A percentile compares a stretch with the other conserved stretches of the same genome.
Conservation (phyloP, 805 yeast genomes). For the Ogataea neopini region DNA sequence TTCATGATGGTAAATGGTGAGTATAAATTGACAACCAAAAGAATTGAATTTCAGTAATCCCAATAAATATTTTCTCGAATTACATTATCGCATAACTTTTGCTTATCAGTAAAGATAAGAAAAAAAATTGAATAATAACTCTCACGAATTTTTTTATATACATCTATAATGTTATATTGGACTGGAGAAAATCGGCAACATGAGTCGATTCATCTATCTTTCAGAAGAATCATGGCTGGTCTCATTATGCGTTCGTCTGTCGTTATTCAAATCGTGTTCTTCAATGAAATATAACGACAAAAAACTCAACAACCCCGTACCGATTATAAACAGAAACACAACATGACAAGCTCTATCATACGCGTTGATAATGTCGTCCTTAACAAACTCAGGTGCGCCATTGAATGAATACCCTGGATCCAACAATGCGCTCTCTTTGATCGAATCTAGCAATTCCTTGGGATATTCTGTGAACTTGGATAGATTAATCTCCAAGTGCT, state of each 20-base stretch:
- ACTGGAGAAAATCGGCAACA: too few relatives aligned
- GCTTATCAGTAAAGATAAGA: background rate
- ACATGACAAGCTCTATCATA: conserved; percentile 54
- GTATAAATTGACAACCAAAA: too few relatives aligned
- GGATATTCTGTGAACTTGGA: conserved; percentile 12
- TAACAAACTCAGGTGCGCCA: conserved; percentile 51
- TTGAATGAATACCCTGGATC: conserved; percentile 30
- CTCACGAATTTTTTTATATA: too few relatives aligned
- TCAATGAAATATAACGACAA: conserved; percentile 11
- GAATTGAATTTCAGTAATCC: too few relatives aligned
- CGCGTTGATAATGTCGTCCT: conserved; percentile 45
- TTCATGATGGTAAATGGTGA: too few relatives aligned
- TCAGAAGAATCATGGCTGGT: too few relatives aligned
- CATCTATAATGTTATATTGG: too few relatives aligned
- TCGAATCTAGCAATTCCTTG: conserved; percentile 13
- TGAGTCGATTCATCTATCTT: too few relatives aligned
- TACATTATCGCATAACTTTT: background rate
- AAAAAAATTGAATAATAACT: too few relatives aligned
- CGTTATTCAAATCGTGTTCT: conserved; percentile 16
- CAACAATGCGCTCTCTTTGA: conserved; percentile 18
- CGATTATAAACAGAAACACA: conserved; percentile 45
- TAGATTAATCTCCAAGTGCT: conserved; percentile 15
- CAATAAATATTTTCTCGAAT: too few relatives aligned
- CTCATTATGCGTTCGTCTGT: too few relatives aligned
- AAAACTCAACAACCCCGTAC: conserved; percentile 19